Evolutionary conservation across 2,329 filamentous ascomycete genomes (phyloP).

Genomic region (Thielaviopsis cerberus): DNA sequence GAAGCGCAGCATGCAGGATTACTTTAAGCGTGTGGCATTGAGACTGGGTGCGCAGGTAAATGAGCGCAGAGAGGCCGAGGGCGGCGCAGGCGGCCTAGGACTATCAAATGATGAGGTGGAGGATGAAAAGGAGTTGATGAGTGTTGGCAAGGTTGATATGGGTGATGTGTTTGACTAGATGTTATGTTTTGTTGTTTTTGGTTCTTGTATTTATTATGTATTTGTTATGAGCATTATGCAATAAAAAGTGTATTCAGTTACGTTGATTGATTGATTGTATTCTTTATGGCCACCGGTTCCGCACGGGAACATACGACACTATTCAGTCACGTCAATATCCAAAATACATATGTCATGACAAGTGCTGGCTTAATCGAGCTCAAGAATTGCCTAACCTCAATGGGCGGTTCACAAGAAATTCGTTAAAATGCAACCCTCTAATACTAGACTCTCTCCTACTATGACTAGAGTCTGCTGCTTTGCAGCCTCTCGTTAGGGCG

Average conservation of each 20-base stretch:
- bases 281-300: too few relatives aligned
- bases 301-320: too few relatives aligned
- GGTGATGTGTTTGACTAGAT: conserved; percentile 12
- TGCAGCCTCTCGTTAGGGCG: conserved; percentile 9
- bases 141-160: conserved; percentile 68
- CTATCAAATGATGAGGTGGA: conserved; percentile 80
- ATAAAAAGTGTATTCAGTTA: not conserved
- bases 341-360: not conserved
- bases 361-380: too few relatives aligned
- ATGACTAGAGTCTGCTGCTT: not conserved
- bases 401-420: not conserved
- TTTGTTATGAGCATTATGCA: not conserved
- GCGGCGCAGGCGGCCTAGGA: conserved; percentile 68
- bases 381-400: too few relatives aligned
- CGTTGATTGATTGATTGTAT: too few relatives aligned
- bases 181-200: not conserved
- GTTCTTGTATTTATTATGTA: not conserved
- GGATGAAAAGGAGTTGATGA: conserved; percentile 91
- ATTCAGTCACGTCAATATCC: not conserved
- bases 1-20: conserved; percentile 85
- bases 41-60: conserved; percentile 70
- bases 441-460: not conserved
- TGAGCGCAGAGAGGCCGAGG: conserved; percentile 80
- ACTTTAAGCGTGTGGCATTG: conserved; percentile 84
- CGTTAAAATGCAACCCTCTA: not conserved